phyloP scores from a whole-genome alignment of 306 rosid species.

The Urtica urens region DNA sequence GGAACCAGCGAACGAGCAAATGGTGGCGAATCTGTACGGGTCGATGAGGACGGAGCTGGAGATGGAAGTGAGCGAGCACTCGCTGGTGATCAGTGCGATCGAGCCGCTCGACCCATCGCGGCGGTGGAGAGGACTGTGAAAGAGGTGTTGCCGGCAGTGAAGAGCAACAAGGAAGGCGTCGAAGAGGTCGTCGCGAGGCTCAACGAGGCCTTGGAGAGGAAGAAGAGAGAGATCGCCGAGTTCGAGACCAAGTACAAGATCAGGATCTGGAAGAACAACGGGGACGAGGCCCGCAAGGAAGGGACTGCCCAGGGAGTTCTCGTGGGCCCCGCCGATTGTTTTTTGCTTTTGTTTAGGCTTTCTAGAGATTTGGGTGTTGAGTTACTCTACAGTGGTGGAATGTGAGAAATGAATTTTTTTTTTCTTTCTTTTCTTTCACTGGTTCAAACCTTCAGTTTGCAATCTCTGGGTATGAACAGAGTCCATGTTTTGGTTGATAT shows the following conservation, averaged over 20 bases:
- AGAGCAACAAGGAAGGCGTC: slow-evolving; percentile 79
- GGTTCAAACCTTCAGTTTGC: neutral
- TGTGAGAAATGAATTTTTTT: neutral
- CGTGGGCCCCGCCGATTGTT: slow-evolving; percentile 79
- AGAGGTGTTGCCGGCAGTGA: slow-evolving; percentile 93
- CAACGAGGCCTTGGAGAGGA: slow-evolving; percentile 74
- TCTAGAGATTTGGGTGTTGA: too few relatives aligned
- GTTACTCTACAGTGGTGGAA: slow-evolving; percentile 47
- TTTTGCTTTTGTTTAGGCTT: too few relatives aligned
- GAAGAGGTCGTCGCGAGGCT: slow-evolving; percentile 81
- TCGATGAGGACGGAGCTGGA: slow-evolving; percentile 86
- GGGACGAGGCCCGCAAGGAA: slow-evolving; percentile 61
- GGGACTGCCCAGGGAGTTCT: slow-evolving; percentile 93
- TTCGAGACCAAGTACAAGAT: slow-evolving; percentile 87
- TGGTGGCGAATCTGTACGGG: slow-evolving; percentile 71
- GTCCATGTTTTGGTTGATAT: too few relatives aligned
- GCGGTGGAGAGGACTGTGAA: slow-evolving; percentile 93
- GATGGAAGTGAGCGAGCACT: slow-evolving; percentile 90
- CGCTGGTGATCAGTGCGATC: slow-evolving; percentile 69
- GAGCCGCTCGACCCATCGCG: slow-evolving; percentile 84
- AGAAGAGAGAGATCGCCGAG: slow-evolving; percentile 82
- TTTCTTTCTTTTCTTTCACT: neutral
- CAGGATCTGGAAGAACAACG: slow-evolving; percentile 63
- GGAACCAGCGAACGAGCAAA: slow-evolving; percentile 78
- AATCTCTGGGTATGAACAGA: too few relatives aligned